Conservation (phyloP, 1,284 basidiomycete genomes). For the Agaricales sp. region DNA sequence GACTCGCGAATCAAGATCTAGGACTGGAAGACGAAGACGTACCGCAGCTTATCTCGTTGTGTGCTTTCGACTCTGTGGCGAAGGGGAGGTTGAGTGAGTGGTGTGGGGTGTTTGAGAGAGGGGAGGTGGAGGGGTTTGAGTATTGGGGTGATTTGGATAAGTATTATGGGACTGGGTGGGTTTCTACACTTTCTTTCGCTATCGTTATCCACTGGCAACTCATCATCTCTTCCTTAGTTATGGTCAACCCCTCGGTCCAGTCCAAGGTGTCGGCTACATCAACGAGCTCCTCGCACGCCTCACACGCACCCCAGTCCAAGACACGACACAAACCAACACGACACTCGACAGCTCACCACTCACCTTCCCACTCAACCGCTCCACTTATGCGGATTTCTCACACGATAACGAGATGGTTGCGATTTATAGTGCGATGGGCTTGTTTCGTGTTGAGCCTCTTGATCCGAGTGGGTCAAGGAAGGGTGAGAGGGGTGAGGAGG, state of each 20-base stretch:
- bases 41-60: slow-evolving; percentile 28
- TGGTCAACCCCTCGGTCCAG: slow-evolving; percentile 54
- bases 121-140: slow-evolving; percentile 55
- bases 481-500: not conserved
- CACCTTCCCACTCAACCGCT: slow-evolving; percentile 67
- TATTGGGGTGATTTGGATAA: slow-evolving; percentile 70
- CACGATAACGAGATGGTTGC: slow-evolving; percentile 78
- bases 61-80: slow-evolving; percentile 66
- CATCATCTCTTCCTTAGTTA: slow-evolving; percentile 19
- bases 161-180: slow-evolving; percentile 67
- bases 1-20: slow-evolving; percentile 23
- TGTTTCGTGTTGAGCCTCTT: slow-evolving; percentile 36
- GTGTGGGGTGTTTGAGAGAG: slow-evolving; percentile 52
- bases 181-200: slow-evolving; percentile 5
- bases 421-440: slow-evolving; percentile 64
- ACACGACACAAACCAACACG: slow-evolving; percentile 70
- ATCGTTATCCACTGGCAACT: not conserved
- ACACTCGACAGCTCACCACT: slow-evolving; percentile 56
- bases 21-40: not conserved
- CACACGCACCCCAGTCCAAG: slow-evolving; percentile 45
- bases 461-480: slow-evolving; percentile 25
- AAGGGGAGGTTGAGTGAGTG: slow-evolving; percentile 48
- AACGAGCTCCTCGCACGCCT: slow-evolving; percentile 82
- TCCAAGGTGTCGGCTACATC: slow-evolving; percentile 75
- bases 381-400: slow-evolving; percentile 68